Base-by-base conservation (phyloP, 768 basidiomycete genomes). In the Rhodotorula diobovata region DNA sequence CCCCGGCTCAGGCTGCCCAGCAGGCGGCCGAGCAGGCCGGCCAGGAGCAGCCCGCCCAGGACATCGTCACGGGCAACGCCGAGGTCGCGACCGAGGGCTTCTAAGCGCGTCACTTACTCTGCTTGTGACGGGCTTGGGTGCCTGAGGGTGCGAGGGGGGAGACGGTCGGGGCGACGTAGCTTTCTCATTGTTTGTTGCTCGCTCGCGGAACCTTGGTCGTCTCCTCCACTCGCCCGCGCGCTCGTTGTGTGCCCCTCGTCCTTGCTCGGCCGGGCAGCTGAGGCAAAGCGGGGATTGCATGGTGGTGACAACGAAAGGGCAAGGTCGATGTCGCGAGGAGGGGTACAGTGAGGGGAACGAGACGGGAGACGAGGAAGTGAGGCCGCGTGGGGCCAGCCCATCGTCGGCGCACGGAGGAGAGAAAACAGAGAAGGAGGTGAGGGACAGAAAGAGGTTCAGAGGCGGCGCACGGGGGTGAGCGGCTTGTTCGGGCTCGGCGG, bases 1-100 rank as follows among this genome's bases (percentile, higher is more conserved):
- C 73, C 62, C 69, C 63, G 41, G 71, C 71, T 32, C 68, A 69
- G 65, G 28, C 53, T 20, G 59, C 67, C 16, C 60, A 66, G 39
- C 48, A 46, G 21, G 67, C 64, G 23, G 59, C 68, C 46, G 73
- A 60, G 54, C 53, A 58, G 51, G 74, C 58, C 43, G 65, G 55
- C 50, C 51, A 53, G 59, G 63, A 61, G 60, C 56, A 50, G 61
- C 62, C 37, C 66, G 59, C 46, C 32, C 56, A 66, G 59, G 56
- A 61, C 30, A 46, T 55, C 53, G 71, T 28, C 30, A 28, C n/a
- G 18, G 58, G 58, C 41, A 20, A 34, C 37, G 63, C 58, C 23
- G 60, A 61, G 43, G 70, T 58, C 48, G 71, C 61, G 18, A 66
- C 61, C 39, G 64, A 65, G 51, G 66, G 55, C 54, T 66, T 59